Evolutionary conservation across 345 rosid species (phyloP).

Genomic region (Limnanthes douglasii): DNA sequence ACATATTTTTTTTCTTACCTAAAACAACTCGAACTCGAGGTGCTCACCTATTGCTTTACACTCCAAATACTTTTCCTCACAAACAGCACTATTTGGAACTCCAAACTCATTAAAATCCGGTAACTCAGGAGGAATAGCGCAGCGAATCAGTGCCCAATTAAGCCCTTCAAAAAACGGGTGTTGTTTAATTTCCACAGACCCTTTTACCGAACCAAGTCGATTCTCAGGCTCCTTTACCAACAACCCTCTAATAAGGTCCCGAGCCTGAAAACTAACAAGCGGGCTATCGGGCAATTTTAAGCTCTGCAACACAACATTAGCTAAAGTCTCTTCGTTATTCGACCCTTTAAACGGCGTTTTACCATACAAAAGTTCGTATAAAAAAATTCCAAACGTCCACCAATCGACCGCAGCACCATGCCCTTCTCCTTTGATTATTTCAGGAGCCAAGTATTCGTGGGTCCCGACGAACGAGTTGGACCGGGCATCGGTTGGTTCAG

Average conservation of each 20-base stretch:
- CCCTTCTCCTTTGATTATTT: conserved; percentile 95
- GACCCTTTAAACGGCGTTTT: conserved; percentile 84
- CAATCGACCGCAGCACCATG: conserved; percentile 99
- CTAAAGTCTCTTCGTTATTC: conserved; percentile 76
- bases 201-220: conserved; percentile 66
- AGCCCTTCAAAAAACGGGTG: conserved; percentile 89
- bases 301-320: conserved; percentile 59
- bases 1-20: too few species aligned
- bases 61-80: conserved; percentile 41
- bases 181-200: conserved; percentile 89
- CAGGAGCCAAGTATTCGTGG: conserved; percentile 95
- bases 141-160: conserved; percentile 91
- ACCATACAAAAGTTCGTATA: conserved; percentile 81
- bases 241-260: conserved; percentile 73
- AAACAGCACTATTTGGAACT: conserved; percentile 11
- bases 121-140: conserved; percentile 80
- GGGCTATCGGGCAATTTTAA: conserved; percentile 76
- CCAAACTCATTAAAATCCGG: conserved; percentile 47
- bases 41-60: conserved; percentile 69
- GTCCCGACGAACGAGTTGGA: conserved; percentile 97
- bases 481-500: conserved; percentile 93
- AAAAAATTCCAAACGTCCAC: conserved; percentile 95
- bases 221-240: conserved; percentile 84
- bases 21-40: conserved; percentile 85
- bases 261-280: conserved; percentile 66